These are phyloP conservation scores for Ogataea hybrid DNA, from an alignment of 1,139 yeast species.

Conservation along the genomic window DNA sequence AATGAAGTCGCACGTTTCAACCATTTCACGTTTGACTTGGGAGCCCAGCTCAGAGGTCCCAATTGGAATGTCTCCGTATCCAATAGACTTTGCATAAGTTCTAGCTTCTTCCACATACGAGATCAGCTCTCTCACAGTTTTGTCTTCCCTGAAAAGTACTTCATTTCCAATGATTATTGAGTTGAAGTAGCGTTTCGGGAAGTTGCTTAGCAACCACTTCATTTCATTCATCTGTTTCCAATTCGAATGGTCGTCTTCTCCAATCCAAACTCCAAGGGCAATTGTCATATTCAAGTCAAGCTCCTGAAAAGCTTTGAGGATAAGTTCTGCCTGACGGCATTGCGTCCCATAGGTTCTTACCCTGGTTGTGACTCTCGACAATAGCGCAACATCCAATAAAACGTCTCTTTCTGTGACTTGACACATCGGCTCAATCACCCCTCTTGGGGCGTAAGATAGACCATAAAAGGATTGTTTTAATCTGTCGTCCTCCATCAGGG, in stretches of 20 bases:
- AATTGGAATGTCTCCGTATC: constrained; percentile 42
- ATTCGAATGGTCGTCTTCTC: constrained; percentile 41
- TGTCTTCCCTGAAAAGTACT: constrained; percentile 55
- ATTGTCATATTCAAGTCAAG: constrained; percentile 54
- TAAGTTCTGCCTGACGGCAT: constrained; percentile 54
- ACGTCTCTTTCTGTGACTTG: constrained; percentile 49
- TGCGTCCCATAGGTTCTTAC: constrained; percentile 63
- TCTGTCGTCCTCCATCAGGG: constrained; percentile 34
- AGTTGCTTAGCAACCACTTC: constrained; percentile 41
- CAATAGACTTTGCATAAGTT: constrained; percentile 36
- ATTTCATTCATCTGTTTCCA: constrained; percentile 43
- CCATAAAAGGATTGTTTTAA: constrained; percentile 50
- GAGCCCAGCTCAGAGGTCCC: constrained; percentile 60
- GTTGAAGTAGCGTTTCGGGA: constrained; percentile 49
- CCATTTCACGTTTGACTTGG: constrained; percentile 35
- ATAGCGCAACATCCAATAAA: constrained; percentile 49
- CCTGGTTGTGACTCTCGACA: constrained; percentile 58
- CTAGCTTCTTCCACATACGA: constrained; percentile 45
- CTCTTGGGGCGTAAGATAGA: constrained; percentile 56
- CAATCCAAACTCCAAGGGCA: constrained; percentile 66
- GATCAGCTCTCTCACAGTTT: constrained; percentile 38
- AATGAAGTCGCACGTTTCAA: constrained; percentile 48
- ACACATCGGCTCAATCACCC: constrained; percentile 52
- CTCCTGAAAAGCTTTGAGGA: constrained; percentile 52
- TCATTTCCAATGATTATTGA: constrained; percentile 62